Evolutionary conservation across 805 yeast species (phyloP), one percentile per base, ranked within the genome.

Genomic region (Kregervanrija delftensis): DNA sequence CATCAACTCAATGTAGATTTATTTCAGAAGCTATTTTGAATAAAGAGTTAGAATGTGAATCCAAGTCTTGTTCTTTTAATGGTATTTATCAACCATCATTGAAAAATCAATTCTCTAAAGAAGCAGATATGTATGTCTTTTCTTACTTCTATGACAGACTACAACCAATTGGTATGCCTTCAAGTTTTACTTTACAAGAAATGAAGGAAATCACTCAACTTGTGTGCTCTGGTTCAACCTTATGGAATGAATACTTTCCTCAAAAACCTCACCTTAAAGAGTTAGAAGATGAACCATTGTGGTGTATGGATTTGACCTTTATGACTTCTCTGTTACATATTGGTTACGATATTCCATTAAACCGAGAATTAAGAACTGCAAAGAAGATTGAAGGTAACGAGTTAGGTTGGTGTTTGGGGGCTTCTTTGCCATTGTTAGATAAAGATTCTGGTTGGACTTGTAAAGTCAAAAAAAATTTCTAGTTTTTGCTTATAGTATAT

Each of bases 341-440:
- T n/a, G 99, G 99, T 37, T 93, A 93, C 66, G 97, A 91, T 55
- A 88, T 93, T 52, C 96, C 97, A 49, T 74, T 86, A 47, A 72
- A 75, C 52, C 81, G 98, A 63, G 97, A 91, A 66, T 79, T 93
- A 54, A 86, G 79, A 64, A 93, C 96, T 6, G 98, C 97, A 8
- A 81, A 88, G 71, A 89, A 79, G 61, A 87, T 93, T 55, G 84
- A 81, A 42, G 79, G 81, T 59, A 89, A 87, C 57, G 99, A 93
- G 68, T 74, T 93, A 42, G 99, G 99, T 32, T 93, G 99, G 99
- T 93, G 98, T 71, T 72, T 93, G 45, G 99, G 99, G 56, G 99
- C 98, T 1, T 87, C 97, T 2, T 74, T 93, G 56, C 98, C 98
- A 8, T 69, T 93, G 55, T 72, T 93, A 54, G 93, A 86, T 50